Conservation (phyloP, 179 eudicot species). For the Spergularia azorica region DNA sequence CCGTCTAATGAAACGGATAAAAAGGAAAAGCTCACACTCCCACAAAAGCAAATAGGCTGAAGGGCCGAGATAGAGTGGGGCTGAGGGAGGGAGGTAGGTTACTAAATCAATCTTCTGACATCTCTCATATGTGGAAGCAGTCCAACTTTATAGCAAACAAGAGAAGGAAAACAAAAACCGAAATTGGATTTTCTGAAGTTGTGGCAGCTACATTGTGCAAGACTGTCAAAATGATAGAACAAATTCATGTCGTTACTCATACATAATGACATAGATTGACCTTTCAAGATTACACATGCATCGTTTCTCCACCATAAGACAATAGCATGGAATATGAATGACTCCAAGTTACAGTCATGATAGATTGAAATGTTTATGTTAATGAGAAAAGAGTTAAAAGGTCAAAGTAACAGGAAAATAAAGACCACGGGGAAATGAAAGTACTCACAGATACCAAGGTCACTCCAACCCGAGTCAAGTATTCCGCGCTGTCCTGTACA, state of each 20-base stretch:
- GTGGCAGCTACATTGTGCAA: no score
- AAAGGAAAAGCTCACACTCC: background rate
- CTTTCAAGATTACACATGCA: background rate
- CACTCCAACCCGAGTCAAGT: slow-evolving; percentile 95
- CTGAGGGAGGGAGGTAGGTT: no score
- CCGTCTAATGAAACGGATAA: background rate
- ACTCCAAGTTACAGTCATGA: background rate
- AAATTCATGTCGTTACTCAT: no score
- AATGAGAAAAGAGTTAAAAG: background rate
- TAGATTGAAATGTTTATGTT: background rate
- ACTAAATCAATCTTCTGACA: no score
- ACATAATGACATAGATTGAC: no score
- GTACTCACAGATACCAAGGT: slow-evolving; percentile 83
- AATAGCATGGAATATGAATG: background rate
- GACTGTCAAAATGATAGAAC: no score
- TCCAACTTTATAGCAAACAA: no score
- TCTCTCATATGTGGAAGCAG: no score
- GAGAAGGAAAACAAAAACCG: no score
- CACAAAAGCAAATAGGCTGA: no score
- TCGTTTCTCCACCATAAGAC: background rate
- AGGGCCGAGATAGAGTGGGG: no score
- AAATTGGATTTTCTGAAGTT: no score
- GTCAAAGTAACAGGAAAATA: background rate
- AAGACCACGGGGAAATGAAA: slow-evolving; percentile 19
- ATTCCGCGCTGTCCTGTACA: slow-evolving; percentile 92